phyloP scores from a whole-genome alignment of 2,329 filamentous ascomycete genomes.

The Cadophora luteo-olivacea region DNA sequence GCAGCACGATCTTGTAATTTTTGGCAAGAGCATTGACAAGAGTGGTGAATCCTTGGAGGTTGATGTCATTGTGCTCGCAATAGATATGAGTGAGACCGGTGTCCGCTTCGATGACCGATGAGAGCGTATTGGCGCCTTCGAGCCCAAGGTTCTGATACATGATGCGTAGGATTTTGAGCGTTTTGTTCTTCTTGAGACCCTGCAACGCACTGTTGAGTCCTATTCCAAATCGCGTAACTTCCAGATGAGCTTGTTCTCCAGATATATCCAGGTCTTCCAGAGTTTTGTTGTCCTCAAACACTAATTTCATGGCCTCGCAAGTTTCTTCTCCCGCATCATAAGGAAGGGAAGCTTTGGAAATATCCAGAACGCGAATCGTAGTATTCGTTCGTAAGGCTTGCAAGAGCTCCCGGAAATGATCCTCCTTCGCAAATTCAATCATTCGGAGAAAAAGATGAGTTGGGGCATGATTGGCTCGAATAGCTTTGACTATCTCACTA shows the following conservation, averaged over 20 bases:
- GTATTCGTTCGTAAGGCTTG: conserved; percentile 67
- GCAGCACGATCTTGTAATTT: conserved; percentile 66
- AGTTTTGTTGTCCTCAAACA: conserved; percentile 72
- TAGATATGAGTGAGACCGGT: conserved; percentile 67
- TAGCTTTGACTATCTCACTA: conserved; percentile 57
- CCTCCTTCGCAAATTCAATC: conserved; percentile 60
- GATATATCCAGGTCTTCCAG: conserved; percentile 73
- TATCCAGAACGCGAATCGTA: conserved; percentile 68
- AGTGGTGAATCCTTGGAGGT: conserved; percentile 72
- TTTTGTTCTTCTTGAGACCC: conserved; percentile 68
- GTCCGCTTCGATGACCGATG: conserved; percentile 72
- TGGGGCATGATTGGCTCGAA: conserved; percentile 60
- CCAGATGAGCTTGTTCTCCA: conserved; percentile 74
- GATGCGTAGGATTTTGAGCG: conserved; percentile 66
- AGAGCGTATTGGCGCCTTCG: conserved; percentile 72
- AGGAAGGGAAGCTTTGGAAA: conserved; percentile 73
- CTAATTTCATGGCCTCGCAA: conserved; percentile 64
- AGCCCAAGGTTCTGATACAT: conserved; percentile 73
- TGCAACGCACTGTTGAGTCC: conserved; percentile 70
- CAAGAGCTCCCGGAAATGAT: conserved; percentile 64
- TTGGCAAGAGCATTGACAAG: conserved; percentile 71
- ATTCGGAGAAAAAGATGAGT: conserved; percentile 70
- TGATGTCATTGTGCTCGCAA: conserved; percentile 76
- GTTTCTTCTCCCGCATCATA: conserved; percentile 73
- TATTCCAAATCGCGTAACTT: conserved; percentile 71